These are phyloP conservation scores for Tylopilus felleus DNA, from an alignment of 768 basidiomycete genomes.

Conservation along the genomic window DNA sequence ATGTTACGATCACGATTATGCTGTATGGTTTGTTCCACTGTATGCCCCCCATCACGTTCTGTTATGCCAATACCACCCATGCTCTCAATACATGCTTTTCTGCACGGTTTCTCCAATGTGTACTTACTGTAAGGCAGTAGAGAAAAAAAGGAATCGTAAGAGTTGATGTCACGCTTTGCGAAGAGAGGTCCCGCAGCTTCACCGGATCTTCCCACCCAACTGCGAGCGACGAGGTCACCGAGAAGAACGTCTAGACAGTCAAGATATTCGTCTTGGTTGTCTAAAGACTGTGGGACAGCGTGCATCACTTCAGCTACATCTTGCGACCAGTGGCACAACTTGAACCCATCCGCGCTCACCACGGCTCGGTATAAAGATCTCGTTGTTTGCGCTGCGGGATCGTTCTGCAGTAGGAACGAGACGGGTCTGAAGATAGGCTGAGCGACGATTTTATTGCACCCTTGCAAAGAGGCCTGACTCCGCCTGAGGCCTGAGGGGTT, in stretches of 20 bases:
- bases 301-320: background rate
- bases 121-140: too few relatives aligned
- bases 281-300: background rate
- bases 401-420: background rate
- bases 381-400: too few relatives aligned
- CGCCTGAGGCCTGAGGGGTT: too few relatives aligned
- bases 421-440: background rate
- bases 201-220: too few relatives aligned
- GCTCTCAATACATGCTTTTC: background rate
- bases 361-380: too few relatives aligned
- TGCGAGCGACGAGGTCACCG: too few relatives aligned
- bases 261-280: background rate
- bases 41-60: conserved; percentile 2
- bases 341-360: background rate
- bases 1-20: background rate
- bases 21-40: background rate
- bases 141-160: too few relatives aligned
- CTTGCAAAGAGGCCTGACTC: too few relatives aligned
- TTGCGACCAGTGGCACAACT: too few relatives aligned
- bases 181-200: too few relatives aligned
- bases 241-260: background rate
- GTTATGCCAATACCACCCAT: background rate
- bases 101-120: background rate
- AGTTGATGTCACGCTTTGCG: too few relatives aligned
- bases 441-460: background rate